phyloP scores from a whole-genome alignment of 1,284 basidiomycete genomes.

The Ceratobasidium sp. region DNA sequence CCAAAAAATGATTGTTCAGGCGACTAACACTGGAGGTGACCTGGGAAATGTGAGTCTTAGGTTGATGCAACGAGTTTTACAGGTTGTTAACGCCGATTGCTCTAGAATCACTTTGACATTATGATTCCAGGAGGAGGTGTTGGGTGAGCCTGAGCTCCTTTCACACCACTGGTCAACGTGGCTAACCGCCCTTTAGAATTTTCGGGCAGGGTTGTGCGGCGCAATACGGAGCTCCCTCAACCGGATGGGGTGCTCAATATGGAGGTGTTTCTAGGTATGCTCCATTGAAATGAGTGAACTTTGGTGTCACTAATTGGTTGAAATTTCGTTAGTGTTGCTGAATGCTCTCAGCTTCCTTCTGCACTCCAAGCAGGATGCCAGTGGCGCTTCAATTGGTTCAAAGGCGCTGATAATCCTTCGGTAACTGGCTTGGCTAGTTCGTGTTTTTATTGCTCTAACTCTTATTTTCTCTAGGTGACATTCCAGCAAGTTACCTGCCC shows the following conservation, averaged over 20 bases:
- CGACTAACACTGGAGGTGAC: constrained; percentile 42
- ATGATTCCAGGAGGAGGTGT: constrained; percentile 43
- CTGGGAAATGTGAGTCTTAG: constrained; percentile 34
- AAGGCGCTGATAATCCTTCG: constrained; percentile 38
- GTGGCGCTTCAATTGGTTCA: constrained; percentile 39
- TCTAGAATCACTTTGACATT: constrained; percentile 41
- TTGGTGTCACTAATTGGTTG: not conserved
- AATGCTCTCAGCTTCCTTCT: constrained; percentile 37
- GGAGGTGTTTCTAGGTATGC: constrained; percentile 40
- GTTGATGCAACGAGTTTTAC: too few species aligned
- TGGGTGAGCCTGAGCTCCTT: constrained; percentile 24
- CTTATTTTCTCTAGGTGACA: constrained; percentile 10
- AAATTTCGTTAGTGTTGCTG: constrained; percentile 6
- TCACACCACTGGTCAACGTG: not conserved
- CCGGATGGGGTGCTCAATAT: constrained; percentile 40
- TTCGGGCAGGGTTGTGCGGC: constrained; percentile 38
- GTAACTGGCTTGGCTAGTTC: not conserved
- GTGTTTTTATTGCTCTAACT: not conserved
- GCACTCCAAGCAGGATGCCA: constrained; percentile 40
- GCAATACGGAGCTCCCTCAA: constrained; percentile 40
- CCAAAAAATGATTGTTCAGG: constrained; percentile 41
- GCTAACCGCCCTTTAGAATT: constrained; percentile 9
- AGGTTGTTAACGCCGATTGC: too few species aligned
- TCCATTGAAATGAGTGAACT: not conserved
- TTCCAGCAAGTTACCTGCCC: constrained; percentile 40